phyloP scores from a whole-genome alignment of 208 protist genomes.

The Trypanosoma conorhini region DNA sequence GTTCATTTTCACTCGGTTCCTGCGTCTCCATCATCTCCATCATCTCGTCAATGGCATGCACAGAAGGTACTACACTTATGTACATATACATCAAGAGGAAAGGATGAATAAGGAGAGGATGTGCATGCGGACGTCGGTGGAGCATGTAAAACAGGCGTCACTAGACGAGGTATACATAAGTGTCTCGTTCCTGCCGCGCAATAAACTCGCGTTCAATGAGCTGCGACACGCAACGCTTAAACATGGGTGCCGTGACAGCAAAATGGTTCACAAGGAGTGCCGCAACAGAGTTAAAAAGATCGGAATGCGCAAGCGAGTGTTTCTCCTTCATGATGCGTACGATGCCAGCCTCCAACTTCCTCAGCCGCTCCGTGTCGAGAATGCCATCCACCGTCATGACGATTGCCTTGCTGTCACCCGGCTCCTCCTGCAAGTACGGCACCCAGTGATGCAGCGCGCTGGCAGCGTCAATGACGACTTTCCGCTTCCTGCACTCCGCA shows the following conservation, averaged over 20 bases:
- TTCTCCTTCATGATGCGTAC: conserved; percentile 57
- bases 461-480: conserved; percentile 48
- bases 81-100: not conserved
- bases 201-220: conserved; percentile 74
- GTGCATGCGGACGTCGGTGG: not conserved
- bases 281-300: conserved; percentile 36
- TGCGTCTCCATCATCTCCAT: not conserved
- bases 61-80: not conserved
- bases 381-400: conserved; percentile 13
- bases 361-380: conserved; percentile 30
- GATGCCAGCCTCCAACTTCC: conserved; percentile 55
- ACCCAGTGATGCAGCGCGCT: conserved; percentile 40
- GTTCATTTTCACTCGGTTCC: not conserved
- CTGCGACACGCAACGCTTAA: conserved; percentile 48
- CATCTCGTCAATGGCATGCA: not conserved
- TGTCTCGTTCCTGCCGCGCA: conserved; percentile 32
- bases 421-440: conserved; percentile 22
- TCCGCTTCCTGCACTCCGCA: conserved; percentile 30
- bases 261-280: conserved; percentile 27
- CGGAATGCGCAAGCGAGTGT: conserved; percentile 35
- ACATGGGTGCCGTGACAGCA: conserved; percentile 38
- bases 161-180: conserved; percentile 53
- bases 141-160: conserved; percentile 15
- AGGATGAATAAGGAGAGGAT: conserved; percentile 3
- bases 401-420: conserved; percentile 9